Evolutionary conservation across 352 stramenopile genomes (phyloP), one percentile per base, ranked within the genome.

Genomic region (Phytophthora fragariae): DNA sequence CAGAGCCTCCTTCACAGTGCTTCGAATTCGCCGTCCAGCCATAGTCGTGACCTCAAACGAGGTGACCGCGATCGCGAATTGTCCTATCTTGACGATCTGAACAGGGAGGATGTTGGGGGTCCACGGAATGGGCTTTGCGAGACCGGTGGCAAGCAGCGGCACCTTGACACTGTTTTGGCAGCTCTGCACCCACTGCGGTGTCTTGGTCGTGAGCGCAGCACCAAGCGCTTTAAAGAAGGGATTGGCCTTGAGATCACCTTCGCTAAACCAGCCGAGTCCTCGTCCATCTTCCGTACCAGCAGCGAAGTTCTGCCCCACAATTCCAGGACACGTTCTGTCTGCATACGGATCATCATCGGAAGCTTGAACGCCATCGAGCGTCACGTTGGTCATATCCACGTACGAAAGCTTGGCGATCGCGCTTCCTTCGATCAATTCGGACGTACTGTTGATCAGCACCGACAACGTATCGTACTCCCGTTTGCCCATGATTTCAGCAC

Each of bases 1-100:
- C 15, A 90, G 62, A 14, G 75, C 79, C 5, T 31, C 44, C 46
- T 72, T 72, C 12, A 89, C 24, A 0, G 77, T 86, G 4, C 37
- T 15, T 19, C 79, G 79, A 29, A 91, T 84, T 11, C 84, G 76
- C 12, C 81, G 66, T 17, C 84, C 84, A 1, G 83, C 63, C 84
- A 91, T 91, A 17, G 84, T 90, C 17, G 84, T 82, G 29, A 83
- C 73, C 68, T 91, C 84, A 57, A 90, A 90, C 62, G 74, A 79
- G n/a, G 83, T 77, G n/a, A 82, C 75, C 6, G 75, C 82, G 19
- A 92, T 56, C 1, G 66, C 79, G 27, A 91, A 71, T 41, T 85
- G 76, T 11, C 82, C 83, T 27, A 88, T 57, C 63, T 84, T 80
- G 49, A 91, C 65, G 3, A 90, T 61, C 46, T 91, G 84, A 5